Percentiles rank a stretch among this genome's conserved stretches.
Evolutionary conservation across 768 basidiomycete genomes (phyloP).

Genomic region (Lactifluus volemus): DNA sequence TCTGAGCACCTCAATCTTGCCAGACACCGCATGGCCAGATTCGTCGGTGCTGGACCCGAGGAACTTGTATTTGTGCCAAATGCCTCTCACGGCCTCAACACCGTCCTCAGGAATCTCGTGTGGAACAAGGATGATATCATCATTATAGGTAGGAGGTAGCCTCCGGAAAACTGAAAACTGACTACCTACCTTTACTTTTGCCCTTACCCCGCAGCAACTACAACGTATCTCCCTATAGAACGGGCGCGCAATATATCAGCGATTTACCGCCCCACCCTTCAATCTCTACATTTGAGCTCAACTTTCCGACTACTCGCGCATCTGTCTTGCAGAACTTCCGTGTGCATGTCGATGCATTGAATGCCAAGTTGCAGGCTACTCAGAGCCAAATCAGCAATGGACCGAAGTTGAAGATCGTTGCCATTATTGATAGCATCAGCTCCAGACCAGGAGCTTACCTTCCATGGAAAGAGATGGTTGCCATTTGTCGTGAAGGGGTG

Average conservation of each 20-base stretch:
- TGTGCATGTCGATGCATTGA: slow-evolving; percentile 28
- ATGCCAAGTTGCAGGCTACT: slow-evolving; percentile 9
- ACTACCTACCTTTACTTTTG: not conserved
- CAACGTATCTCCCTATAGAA: slow-evolving; percentile 48
- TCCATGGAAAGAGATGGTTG: slow-evolving; percentile 66
- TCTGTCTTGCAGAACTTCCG: slow-evolving; percentile 47
- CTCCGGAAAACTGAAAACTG: not conserved
- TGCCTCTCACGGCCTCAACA: slow-evolving; percentile 57
- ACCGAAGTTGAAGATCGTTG: slow-evolving; percentile 43
- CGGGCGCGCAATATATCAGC: slow-evolving; percentile 44
- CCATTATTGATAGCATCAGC: slow-evolving; percentile 59
- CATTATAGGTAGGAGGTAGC: slow-evolving; percentile 40
- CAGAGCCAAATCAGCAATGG: slow-evolving; percentile 17
- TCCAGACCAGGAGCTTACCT: slow-evolving; percentile 52
- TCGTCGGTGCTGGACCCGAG: slow-evolving; percentile 44
- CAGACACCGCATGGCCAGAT: slow-evolving; percentile 38
- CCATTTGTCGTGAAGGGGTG: slow-evolving; percentile 55
- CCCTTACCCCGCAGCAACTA: slow-evolving; percentile 34
- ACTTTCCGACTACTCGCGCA: slow-evolving; percentile 49
- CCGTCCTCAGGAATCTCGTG: slow-evolving; percentile 54
- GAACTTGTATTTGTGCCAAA: slow-evolving; percentile 56
- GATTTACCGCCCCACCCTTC: slow-evolving; percentile 50
- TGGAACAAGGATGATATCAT: slow-evolving; percentile 65
- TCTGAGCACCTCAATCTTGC: slow-evolving; percentile 30
- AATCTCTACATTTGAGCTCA: slow-evolving; percentile 39